Conservation (phyloP, 106 monocot species). For the Gastrodia elata region DNA sequence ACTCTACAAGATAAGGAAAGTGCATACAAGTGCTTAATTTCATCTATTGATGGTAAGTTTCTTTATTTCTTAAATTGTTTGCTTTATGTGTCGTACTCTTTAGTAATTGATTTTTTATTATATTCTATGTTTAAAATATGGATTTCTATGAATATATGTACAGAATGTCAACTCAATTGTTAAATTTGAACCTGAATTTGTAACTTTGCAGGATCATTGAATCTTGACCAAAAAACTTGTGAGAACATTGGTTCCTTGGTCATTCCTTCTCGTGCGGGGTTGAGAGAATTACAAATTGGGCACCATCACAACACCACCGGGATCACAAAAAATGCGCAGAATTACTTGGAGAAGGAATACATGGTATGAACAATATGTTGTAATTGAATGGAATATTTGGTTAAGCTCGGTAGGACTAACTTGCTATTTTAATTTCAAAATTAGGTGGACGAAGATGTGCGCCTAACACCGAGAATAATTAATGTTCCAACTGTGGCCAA, state of each 20-base stretch:
- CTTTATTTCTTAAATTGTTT: background rate
- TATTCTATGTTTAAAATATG: too few species aligned
- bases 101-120: background rate
- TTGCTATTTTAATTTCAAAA: background rate
- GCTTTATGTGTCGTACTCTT: background rate
- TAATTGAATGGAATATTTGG: background rate
- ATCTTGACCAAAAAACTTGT: slow-evolving; percentile 45
- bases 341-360: slow-evolving; percentile 58
- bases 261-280: slow-evolving; percentile 19
- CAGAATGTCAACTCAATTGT: too few species aligned
- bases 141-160: too few species aligned
- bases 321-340: slow-evolving; percentile 37
- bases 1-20: slow-evolving; percentile 38
- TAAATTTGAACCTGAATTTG: background rate
- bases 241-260: slow-evolving; percentile 27
- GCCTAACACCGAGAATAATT: slow-evolving; percentile 63
- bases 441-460: slow-evolving; percentile 73
- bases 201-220: slow-evolving; percentile 41
- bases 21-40: slow-evolving; percentile 36
- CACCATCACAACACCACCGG: slow-evolving; percentile 40
- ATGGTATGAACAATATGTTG: slow-evolving; percentile 28
- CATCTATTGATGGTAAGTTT: slow-evolving; percentile 58
- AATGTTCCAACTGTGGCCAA: slow-evolving; percentile 36
- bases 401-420: background rate
- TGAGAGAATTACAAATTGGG: slow-evolving; percentile 36